These are phyloP conservation scores for Globisporangium carolinianum DNA, from an alignment of 352 stramenopile genomes.

Conservation along the genomic window DNA sequence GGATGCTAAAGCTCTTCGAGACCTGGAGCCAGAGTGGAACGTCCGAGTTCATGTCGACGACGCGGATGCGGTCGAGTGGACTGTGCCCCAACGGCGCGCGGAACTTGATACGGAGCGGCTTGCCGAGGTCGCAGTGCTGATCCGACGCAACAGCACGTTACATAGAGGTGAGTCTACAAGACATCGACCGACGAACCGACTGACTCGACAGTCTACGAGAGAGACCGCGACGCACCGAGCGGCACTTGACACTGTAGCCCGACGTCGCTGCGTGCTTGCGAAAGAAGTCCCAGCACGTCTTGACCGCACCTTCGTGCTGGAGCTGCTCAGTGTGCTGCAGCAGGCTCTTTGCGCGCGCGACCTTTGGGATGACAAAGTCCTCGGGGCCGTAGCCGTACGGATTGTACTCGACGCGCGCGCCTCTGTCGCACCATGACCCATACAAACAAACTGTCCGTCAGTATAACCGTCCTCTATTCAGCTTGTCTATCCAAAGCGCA, in stretches of 20 bases:
- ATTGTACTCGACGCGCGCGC: constrained; percentile 68
- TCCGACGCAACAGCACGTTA: too few relatives aligned
- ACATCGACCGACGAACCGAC: too few relatives aligned
- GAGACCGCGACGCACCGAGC: constrained; percentile 32
- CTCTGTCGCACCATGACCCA: constrained; percentile 18
- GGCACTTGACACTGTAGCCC: constrained; percentile 68
- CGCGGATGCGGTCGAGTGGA: constrained; percentile 65
- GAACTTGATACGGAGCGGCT: constrained; percentile 74
- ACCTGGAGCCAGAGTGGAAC: constrained; percentile 78
- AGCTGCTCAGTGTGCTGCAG: constrained; percentile 84
- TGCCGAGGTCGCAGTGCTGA: constrained; percentile 75
- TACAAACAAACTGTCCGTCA: neutral
- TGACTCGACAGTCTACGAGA: too few relatives aligned
- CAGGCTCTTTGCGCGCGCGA: constrained; percentile 71
- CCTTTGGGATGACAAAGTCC: constrained; percentile 81
- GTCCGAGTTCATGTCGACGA: constrained; percentile 83
- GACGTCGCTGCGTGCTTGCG: constrained; percentile 56
- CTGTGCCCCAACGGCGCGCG: constrained; percentile 65
- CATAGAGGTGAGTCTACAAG: too few relatives aligned
- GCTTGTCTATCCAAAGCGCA: constrained; percentile 2
- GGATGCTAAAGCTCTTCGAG: constrained; percentile 78
- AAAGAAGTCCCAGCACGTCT: constrained; percentile 70
- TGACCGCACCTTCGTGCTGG: constrained; percentile 78
- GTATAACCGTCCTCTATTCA: too few relatives aligned
- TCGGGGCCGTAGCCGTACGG: constrained; percentile 81